phyloP scores from a whole-genome alignment of 768 basidiomycete species.

The Suillus alpinus region DNA sequence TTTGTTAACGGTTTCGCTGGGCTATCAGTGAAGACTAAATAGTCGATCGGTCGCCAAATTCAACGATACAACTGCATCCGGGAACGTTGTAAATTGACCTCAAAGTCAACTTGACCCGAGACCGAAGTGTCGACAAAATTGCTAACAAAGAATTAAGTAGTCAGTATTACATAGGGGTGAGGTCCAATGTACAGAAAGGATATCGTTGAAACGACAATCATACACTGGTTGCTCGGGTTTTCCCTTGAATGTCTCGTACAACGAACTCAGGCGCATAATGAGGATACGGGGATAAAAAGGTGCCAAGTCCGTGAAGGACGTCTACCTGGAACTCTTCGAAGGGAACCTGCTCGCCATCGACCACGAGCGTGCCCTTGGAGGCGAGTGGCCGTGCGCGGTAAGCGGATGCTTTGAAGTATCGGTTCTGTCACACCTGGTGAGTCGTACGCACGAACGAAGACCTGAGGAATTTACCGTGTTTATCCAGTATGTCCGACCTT shows the following conservation, averaged over 20 bases:
- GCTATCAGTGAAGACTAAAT: too few relatives aligned
- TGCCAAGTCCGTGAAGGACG: slow-evolving; percentile 65
- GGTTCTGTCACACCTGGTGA: slow-evolving; percentile 42
- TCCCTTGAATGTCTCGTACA: slow-evolving; percentile 26
- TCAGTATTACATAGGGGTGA: neutral
- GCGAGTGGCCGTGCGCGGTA: slow-evolving; percentile 67
- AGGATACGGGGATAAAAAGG: slow-evolving; percentile 55
- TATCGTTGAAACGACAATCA: neutral
- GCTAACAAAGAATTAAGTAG: neutral
- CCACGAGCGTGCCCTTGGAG: slow-evolving; percentile 52
- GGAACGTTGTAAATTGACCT: neutral
- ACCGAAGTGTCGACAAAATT: neutral
- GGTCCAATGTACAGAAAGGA: neutral
- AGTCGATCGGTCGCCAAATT: neutral
- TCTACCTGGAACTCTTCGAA: slow-evolving; percentile 78
- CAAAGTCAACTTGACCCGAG: neutral
- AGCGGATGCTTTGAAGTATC: slow-evolving; percentile 70
- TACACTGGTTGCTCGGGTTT: slow-evolving; percentile 8
- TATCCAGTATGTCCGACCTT: slow-evolving; percentile 62
- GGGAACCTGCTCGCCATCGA: slow-evolving; percentile 80
- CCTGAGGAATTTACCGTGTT: slow-evolving; percentile 42
- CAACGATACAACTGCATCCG: neutral
- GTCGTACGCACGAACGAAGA: slow-evolving; percentile 2
- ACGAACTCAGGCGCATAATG: slow-evolving; percentile 55
- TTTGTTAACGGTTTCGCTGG: too few relatives aligned